Evolutionary conservation across 2,329 filamentous ascomycete species (phyloP), one percentile per base, ranked within the genome.

Genomic region (Diaporthe ampelina): DNA sequence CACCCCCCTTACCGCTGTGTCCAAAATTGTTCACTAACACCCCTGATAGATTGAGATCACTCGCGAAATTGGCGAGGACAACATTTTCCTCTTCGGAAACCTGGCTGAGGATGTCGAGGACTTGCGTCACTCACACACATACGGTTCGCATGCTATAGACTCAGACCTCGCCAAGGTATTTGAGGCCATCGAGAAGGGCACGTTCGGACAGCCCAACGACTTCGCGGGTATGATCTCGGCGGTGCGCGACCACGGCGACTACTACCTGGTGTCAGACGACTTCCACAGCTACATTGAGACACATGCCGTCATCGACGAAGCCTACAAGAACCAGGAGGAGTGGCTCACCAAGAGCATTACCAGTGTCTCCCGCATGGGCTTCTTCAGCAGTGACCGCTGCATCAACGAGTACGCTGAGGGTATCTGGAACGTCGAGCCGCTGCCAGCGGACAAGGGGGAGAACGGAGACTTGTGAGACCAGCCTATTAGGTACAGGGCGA

Each of bases 81-180:
- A 98, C 86, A 98, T 99, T 83, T 99, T 99, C 91, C 91, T 99
- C 79, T 98, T 99, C 82, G 97, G 97, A 75, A 98, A 96, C 82
- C 90, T 99, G 26, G 92, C 97, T 73, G 97, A 99, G 84, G 95
- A 98, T 79, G 97, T 99, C 54, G 97, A 98, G 80, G 96, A 98
- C 78, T 92, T 99, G 72, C 95, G 97, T 65, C 95, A 98, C 84
- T 88, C 89, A 26, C 96, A 98, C 86, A 93, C 92, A 77, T 98
- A 98, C 84, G 93, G 94, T 76, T 86, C 91, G 54, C 94, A 97
- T 86, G 85, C 89, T 48, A 87, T 98, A 74, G 95, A 98, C 82
- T 85, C 92, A 0, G 90, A 93, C 76, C 91, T 99, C 54, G 85
- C 89, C 77, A 91, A 92, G 78, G 97, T 99, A 69, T 99, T 98